These are phyloP conservation scores for Drechmeria coniospora DNA, from an alignment of 2,329 filamentous ascomycete genomes.

Conservation along the genomic window DNA sequence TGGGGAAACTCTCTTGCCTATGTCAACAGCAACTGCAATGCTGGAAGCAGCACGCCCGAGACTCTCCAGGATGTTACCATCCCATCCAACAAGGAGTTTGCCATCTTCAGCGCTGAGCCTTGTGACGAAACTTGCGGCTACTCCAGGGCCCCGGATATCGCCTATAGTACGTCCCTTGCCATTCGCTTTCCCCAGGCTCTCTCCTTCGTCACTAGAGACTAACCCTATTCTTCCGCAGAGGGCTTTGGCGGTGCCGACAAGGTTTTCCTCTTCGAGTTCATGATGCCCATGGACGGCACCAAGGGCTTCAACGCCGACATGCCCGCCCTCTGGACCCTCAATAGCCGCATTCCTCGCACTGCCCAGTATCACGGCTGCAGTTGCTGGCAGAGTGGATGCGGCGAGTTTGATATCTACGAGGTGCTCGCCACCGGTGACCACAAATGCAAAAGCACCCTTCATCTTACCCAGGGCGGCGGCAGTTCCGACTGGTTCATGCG, in stretches of 20 bases:
- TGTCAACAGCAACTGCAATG: constrained; percentile 24
- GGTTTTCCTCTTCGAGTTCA: constrained; percentile 58
- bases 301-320: constrained; percentile 45
- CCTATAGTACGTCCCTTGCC: constrained; percentile 30
- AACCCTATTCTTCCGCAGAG: constrained; percentile 24
- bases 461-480: constrained; percentile 46
- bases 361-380: constrained; percentile 57
- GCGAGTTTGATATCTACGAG: constrained; percentile 65
- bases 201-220: not conserved
- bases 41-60: constrained; percentile 21
- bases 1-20: constrained; percentile 32
- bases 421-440: constrained; percentile 48
- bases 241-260: constrained; percentile 57
- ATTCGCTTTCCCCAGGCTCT: not conserved
- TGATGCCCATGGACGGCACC: constrained; percentile 48
- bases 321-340: constrained; percentile 64
- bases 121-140: constrained; percentile 29
- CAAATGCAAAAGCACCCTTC: constrained; percentile 56
- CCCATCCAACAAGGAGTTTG: constrained; percentile 27
- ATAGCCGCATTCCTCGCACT: constrained; percentile 55
- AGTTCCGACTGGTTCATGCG: constrained; percentile 58
- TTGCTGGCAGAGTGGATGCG: constrained; percentile 55
- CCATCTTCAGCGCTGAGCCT: constrained; percentile 28
- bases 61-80: constrained; percentile 23
- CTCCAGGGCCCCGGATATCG: constrained; percentile 25